A percentile compares a stretch with the other conserved stretches of the same genome.
Evolutionary conservation across 2,329 filamentous ascomycete species (phyloP).

Genomic region (Talaromyces sp.): DNA sequence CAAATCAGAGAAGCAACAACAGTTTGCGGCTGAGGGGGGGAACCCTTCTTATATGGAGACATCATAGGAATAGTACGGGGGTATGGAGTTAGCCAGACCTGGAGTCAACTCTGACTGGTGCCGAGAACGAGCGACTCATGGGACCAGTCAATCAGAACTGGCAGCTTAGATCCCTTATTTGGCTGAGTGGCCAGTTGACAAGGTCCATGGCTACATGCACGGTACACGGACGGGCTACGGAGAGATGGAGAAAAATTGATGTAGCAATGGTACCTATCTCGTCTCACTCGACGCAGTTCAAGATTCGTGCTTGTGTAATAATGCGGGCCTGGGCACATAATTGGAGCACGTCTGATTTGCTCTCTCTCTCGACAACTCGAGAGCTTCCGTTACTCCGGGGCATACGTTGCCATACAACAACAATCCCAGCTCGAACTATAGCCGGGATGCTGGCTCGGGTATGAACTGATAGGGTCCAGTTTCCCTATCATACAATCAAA

Average conservation of each 20-base stretch:
- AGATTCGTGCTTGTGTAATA: neutral
- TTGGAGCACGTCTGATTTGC: neutral
- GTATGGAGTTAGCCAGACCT: neutral
- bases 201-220: neutral
- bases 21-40: neutral
- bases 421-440: constrained; percentile 5
- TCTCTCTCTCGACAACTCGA: neutral
- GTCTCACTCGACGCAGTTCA: neutral
- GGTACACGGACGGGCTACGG: neutral
- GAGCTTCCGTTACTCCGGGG: constrained; percentile 15
- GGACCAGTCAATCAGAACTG: neutral
- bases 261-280: neutral
- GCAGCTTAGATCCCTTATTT: neutral
- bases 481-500: neutral
- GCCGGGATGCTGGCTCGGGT: constrained; percentile 1
- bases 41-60: constrained; percentile 2
- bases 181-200: neutral
- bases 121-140: neutral
- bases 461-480: neutral
- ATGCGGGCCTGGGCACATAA: neutral
- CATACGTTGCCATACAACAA: neutral
- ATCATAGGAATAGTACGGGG: neutral
- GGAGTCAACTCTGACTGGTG: neutral
- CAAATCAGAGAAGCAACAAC: neutral
- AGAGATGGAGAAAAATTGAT: constrained; percentile 4